Evolutionary conservation across 1,284 basidiomycete genomes (phyloP), one percentile per base, ranked within the genome.

Genomic region (Lentinula novae-zelandiae): DNA sequence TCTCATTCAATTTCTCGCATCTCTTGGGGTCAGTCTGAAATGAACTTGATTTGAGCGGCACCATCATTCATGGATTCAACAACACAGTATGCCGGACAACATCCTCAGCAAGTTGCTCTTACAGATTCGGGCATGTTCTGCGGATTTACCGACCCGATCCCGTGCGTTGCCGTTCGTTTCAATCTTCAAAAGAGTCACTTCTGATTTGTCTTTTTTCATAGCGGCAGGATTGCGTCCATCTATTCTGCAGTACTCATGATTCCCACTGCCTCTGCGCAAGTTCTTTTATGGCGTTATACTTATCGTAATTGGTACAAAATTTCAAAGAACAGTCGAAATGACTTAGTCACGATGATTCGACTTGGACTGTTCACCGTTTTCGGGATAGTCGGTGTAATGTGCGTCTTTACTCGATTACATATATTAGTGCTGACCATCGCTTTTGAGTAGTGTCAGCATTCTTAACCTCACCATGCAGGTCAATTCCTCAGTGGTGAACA

Each of bases 51-150:
- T 8, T 22, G 44, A n/a, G 31, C 20, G 31, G 17, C 31, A 33
- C 31, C 49, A 15, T 50, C 27, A 27, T 15, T 44, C 42, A 44
- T 15, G 42, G 15, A 44, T 44, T 15, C 3, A 3, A 44, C 42
- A 27, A 3, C 12, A 39, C 33, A 64, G 63, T 60, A 60, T 53
- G 63, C 60, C 8, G 27, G 52, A 3, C 49, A 44, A 46, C 13
- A 64, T 51, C 50, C 42, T 1, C 27, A 39, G 3, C 22, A 64
- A 27, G 58, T 62, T 22, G 31, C 15, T 8, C 51, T 62, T 0
- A 54, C 60, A 5, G 31, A 55, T 9, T 60, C 57, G 17, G 58
- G 60, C 54, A 62, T 64, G 60, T 58, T 62, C 31, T 64, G 64
- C 33, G 50, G 58, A 6, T 40, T 64, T 5, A 59, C 33, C 1